These are phyloP conservation scores for Gloeophyllum trabeum DNA, from an alignment of 768 basidiomycete genomes.

Conservation along the genomic window DNA sequence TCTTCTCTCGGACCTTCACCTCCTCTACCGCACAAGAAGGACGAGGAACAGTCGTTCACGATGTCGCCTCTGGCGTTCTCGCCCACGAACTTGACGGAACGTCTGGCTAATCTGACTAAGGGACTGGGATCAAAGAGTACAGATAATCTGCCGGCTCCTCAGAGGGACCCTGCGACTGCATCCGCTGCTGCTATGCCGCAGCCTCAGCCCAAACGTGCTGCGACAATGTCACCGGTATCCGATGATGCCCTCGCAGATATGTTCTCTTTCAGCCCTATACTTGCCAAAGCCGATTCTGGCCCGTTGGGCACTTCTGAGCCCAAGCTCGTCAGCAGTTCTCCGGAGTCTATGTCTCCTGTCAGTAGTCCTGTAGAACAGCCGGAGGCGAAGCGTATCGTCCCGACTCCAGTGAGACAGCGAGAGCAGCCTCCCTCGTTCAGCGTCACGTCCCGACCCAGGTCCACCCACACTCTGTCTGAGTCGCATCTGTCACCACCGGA, in stretches of 20 bases:
- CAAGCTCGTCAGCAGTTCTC: slow-evolving; percentile 12
- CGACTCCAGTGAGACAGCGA: slow-evolving; percentile 19
- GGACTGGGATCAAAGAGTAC: slow-evolving; percentile 2
- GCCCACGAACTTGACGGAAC: slow-evolving; percentile 1
- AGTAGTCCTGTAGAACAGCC: too few relatives aligned
- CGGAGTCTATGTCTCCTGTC: slow-evolving; percentile 8
- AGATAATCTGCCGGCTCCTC: slow-evolving; percentile 4
- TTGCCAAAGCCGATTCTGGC: background rate
- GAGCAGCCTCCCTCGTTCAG: slow-evolving; percentile 19
- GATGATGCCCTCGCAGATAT: too few relatives aligned
- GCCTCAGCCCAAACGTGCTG: background rate
- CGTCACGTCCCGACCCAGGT: slow-evolving; percentile 22
- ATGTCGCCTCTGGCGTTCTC: background rate
- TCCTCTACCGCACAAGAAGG: background rate
- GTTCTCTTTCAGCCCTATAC: too few relatives aligned
- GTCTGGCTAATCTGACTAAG: slow-evolving; percentile 1
- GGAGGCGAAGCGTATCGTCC: slow-evolving; percentile 16
- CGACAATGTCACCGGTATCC: background rate
- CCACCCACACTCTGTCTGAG: slow-evolving; percentile 14
- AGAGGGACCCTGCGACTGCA: background rate
- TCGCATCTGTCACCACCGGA: background rate
- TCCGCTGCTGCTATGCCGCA: background rate
- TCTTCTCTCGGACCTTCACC: background rate
- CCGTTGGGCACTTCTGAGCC: background rate
- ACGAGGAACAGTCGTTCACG: background rate